Base-by-base conservation (phyloP, 2,329 filamentous ascomycete genomes). In the Ophiostoma ulmi region DNA sequence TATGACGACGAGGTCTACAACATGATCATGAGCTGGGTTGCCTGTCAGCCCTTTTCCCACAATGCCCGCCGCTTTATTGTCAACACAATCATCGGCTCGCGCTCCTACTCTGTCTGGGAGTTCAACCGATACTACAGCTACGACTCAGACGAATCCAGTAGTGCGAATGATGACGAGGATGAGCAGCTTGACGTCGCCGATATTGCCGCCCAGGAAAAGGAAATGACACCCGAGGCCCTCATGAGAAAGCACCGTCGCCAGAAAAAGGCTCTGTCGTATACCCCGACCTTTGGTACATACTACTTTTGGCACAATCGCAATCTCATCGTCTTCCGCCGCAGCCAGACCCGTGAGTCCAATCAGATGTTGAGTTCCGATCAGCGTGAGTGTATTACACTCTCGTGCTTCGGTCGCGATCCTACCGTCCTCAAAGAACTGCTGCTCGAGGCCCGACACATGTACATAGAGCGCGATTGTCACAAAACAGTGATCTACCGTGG, bases 1-100 rank as follows among this genome's bases (percentile, higher is more conserved):
- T 84, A 86, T 38, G 88, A 91, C 71, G 90, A 92, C 75, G 90
- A 92, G 77, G 86, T 90, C 71, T 92, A 91, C 80, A 89, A 89
- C 76, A 90, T 91, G 75, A 76, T 91, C 58, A 91, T 91, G 88
- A 83, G 83, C 36, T 92, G 90, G 90, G 83, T 91, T 2, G 83
- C 88, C 1, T 79, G 81, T 44, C 89, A 92, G 77, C 78, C 80
- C 3, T 91, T 91, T 74, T 83, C 87, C 26, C 83, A 85, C 72
- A 80, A 81, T 5, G 86, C 88, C 0, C 86, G 87, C 17, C 83
- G 84, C 64, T 90, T 91, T 73, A 83, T 91, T 13, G 90, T 87
- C 58, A 89, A 89, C 75, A 89, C 88, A 6, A 86, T 85, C 74
- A 76, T 88, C 48, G 86, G 83, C 75, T 86, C 83, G 2, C 81